Evolutionary conservation across 495 filamentous ascomycete genomes (phyloP), one percentile per base, ranked within the genome.

Genomic region (Xylaria intraflava): DNA sequence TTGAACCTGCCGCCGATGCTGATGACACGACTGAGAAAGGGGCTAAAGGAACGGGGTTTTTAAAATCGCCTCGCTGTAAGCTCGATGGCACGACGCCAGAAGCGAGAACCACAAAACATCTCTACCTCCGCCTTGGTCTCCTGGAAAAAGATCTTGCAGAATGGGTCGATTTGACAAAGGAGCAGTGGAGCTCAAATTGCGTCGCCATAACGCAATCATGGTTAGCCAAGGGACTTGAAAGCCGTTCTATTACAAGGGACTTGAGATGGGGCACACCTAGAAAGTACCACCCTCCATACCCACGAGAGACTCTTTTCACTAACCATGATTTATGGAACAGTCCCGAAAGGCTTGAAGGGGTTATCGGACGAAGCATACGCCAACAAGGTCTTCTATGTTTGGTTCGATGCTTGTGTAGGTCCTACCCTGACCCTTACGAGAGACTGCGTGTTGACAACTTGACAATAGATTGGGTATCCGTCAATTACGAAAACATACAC

Each of bases 401-500:
- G 93, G 93, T 98, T 98, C 61, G 93, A 98, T 69, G 93, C 93
- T 33, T 95, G 90, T 69, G 61, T 52, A 16, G 2, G 50, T 45
- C 11, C 29, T 22, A 1, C 12, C 11, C 9, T 36, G 1, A 9
- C 8, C 24, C 24, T 14, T n/a, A 11, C 20, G n/a, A 30, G 2
- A 22, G 3, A 17, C 8, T 26, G 17, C 8, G 17, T 40, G 5
- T 38, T 55, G 3, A 55, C 27, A 1, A 12, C 0, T 5, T 33
- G 17, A 19, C 6, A 23, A 47, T 31, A 53, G 51, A 45, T 55
- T 56, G 93, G 93, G 9, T 98, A 98, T 65, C 83, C 88, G 5
- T 95, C 90, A 0, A 98, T 98, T 58, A 97, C 93, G 6, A 89
- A 88, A 50, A 90, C 85, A 58, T 96, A 93, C 68, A 96, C 90